A percentile compares a stretch with the other conserved stretches of the same genome.
Evolutionary conservation across 2,329 filamentous ascomycete species (phyloP).

Genomic region (Alternaria sp.): DNA sequence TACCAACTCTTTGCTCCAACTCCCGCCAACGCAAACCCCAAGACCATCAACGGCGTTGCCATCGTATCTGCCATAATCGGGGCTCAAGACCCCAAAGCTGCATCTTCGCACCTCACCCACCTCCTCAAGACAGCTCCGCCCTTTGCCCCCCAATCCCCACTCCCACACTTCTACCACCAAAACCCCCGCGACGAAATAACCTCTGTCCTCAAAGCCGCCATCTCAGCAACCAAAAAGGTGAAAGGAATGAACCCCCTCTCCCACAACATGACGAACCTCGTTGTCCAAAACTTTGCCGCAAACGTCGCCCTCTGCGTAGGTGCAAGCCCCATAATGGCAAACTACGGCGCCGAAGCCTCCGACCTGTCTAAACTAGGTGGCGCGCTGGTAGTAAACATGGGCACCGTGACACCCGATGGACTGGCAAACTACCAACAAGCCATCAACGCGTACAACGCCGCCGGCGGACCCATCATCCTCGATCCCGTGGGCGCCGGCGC

Average conservation of each 20-base stretch:
- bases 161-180: slow-evolving; percentile 26
- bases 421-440: slow-evolving; percentile 75
- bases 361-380: slow-evolving; percentile 81
- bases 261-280: slow-evolving; percentile 97
- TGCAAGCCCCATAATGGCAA: slow-evolving; percentile 92
- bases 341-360: slow-evolving; percentile 78
- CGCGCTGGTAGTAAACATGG: slow-evolving; percentile 91
- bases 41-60: slow-evolving; percentile 78
- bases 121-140: slow-evolving; percentile 56
- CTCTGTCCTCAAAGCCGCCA: slow-evolving; percentile 26
- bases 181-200: slow-evolving; percentile 20
- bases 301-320: slow-evolving; percentile 87
- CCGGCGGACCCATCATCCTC: slow-evolving; percentile 76
- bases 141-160: slow-evolving; percentile 29
- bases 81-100: slow-evolving; percentile 69
- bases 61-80: slow-evolving; percentile 89
- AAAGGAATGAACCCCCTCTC: slow-evolving; percentile 72
- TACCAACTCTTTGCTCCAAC: slow-evolving; percentile 66
- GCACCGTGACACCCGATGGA: slow-evolving; percentile 80
- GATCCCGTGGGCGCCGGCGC: slow-evolving; percentile 93
- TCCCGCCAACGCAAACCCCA: slow-evolving; percentile 46
- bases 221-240: slow-evolving; percentile 64
- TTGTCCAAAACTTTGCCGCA: slow-evolving; percentile 93
- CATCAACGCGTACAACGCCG: slow-evolving; percentile 79
- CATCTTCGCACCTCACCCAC: slow-evolving; percentile 64